Evolutionary conservation across 352 stramenopile genomes (phyloP).

Genomic region (Phytophthora hibernalis): DNA sequence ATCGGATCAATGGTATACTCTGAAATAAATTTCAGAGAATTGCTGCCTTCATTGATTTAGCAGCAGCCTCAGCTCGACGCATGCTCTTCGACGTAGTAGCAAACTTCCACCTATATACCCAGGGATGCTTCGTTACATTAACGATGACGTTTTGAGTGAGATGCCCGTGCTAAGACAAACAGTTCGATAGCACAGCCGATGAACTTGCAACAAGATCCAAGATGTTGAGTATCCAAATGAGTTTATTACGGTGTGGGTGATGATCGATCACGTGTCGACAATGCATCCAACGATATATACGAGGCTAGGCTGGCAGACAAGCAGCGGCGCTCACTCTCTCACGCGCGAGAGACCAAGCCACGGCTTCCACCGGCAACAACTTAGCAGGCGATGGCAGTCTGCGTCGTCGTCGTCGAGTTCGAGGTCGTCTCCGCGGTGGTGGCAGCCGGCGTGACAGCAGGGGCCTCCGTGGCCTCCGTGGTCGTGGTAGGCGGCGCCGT

Average conservation of each 20-base stretch:
- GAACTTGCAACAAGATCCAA: background rate
- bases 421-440: constrained; percentile 13
- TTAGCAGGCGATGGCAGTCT: constrained; percentile 28
- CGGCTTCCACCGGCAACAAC: background rate
- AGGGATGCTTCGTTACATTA: too few species aligned
- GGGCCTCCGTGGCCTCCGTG: constrained; percentile 3
- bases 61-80: too few species aligned
- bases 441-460: constrained; percentile 13
- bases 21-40: too few species aligned
- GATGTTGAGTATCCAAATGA: background rate
- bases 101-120: too few species aligned
- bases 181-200: too few species aligned
- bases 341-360: background rate
- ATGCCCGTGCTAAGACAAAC: background rate
- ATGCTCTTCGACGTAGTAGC: too few species aligned
- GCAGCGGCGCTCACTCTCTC: background rate
- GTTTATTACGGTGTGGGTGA: background rate
- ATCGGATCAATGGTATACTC: too few species aligned
- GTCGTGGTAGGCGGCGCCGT: background rate
- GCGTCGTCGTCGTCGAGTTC: constrained; percentile 21
- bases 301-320: background rate
- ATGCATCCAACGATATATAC: background rate
- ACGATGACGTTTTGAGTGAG: background rate
- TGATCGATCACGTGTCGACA: background rate
- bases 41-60: too few species aligned